These are phyloP conservation scores for Filobasidium uniguttulatum DNA, from an alignment of 1,284 basidiomycete species.

Conservation along the genomic window DNA sequence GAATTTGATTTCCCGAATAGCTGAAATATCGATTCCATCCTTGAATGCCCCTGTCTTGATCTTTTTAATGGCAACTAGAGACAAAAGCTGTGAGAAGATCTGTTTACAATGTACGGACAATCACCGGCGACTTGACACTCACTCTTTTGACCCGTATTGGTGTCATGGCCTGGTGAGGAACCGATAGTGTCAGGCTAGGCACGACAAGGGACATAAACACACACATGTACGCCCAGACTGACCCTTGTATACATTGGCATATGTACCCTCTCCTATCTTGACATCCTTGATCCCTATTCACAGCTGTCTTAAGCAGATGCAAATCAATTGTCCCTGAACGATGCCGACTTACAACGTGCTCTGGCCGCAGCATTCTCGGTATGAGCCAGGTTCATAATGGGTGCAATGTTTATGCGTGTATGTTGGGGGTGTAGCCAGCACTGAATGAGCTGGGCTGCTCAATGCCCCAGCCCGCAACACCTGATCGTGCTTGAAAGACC, in stretches of 20 bases:
- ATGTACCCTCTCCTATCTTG: slow-evolving; percentile 91
- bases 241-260: slow-evolving; percentile 94
- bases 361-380: slow-evolving; percentile 9
- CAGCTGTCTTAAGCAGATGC: not conserved
- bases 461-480: too few species aligned
- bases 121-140: not conserved
- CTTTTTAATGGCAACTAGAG: slow-evolving; percentile 91
- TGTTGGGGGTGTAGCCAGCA: too few species aligned
- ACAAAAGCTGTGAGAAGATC: not conserved
- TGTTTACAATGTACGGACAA: not conserved
- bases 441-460: too few species aligned
- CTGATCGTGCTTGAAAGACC: too few species aligned
- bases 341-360: slow-evolving; percentile 4
- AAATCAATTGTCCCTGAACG: too few species aligned
- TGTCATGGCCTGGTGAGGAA: slow-evolving; percentile 10
- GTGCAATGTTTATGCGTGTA: too few species aligned
- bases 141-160: slow-evolving; percentile 27
- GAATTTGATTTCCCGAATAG: slow-evolving; percentile 95
- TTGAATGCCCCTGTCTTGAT: slow-evolving; percentile 87
- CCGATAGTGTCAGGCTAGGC: slow-evolving; percentile 16
- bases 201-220: too few species aligned
- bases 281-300: slow-evolving; percentile 49
- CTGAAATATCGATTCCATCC: slow-evolving; percentile 97
- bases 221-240: slow-evolving; percentile 20
- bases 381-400: slow-evolving; percentile 7